These are phyloP conservation scores for Penicillium sclerotigenum DNA, from an alignment of 2,329 filamentous ascomycete species.

Conservation along the genomic window DNA sequence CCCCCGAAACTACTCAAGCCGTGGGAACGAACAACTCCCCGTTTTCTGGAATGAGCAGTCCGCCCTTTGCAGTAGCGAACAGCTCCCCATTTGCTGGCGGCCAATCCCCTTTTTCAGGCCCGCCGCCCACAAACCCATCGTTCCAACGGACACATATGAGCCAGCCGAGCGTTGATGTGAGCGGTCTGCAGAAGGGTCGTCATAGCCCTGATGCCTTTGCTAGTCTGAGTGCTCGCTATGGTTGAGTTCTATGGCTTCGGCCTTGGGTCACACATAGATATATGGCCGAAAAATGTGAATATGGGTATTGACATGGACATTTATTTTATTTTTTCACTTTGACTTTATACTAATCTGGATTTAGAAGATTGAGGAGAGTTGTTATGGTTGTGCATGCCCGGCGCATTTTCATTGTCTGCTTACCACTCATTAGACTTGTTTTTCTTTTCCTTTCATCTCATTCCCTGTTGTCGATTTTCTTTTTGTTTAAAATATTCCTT, in stretches of 20 bases:
- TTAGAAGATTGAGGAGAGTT: slow-evolving; percentile 17
- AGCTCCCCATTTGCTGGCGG: slow-evolving; percentile 2
- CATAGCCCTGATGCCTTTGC: slow-evolving; percentile 53
- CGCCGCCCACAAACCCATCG: slow-evolving; percentile 16
- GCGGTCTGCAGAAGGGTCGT: slow-evolving; percentile 45
- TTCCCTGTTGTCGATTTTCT: neutral
- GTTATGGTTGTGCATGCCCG: slow-evolving; percentile 13
- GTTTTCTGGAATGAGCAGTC: slow-evolving; percentile 2
- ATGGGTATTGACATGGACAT: neutral
- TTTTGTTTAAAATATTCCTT: neutral
- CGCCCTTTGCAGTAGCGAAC: slow-evolving; percentile 2
- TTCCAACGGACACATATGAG: slow-evolving; percentile 42
- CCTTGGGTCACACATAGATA: neutral
- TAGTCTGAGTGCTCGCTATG: slow-evolving; percentile 47
- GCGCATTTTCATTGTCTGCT: slow-evolving; percentile 15
- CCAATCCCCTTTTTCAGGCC: slow-evolving; percentile 3
- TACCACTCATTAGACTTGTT: slow-evolving; percentile 4
- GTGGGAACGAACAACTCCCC: neutral
- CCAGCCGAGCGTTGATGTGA: slow-evolving; percentile 50
- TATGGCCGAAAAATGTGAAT: slow-evolving; percentile 1
- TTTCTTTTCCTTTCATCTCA: neutral
- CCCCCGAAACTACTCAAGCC: neutral
- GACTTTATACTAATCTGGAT: slow-evolving; percentile 13
- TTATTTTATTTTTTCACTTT: neutral
- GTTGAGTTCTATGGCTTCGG: slow-evolving; percentile 19